phyloP scores from a whole-genome alignment of 139 green algal genomes.

The Tetradesmus obliquus region DNA sequence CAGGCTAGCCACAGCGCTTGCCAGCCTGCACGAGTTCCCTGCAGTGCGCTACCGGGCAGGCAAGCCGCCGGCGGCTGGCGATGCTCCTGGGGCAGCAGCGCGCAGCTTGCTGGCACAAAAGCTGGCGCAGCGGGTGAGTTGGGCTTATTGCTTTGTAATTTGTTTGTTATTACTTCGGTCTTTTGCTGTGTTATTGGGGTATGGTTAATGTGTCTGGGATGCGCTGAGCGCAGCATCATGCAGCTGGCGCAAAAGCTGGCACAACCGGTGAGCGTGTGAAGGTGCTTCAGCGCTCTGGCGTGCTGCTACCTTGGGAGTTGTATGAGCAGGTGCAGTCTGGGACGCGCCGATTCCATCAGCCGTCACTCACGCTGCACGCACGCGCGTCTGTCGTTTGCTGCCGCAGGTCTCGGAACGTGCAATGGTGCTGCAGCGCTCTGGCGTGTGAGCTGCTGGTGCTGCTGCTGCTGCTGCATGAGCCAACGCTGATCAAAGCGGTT shows the following conservation, averaged over 20 bases:
- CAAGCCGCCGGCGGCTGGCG: slow-evolving; percentile 63
- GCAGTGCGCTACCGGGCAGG: slow-evolving; percentile 67
- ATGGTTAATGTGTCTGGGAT: slow-evolving; percentile 56
- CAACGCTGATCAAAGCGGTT: too few relatives aligned
- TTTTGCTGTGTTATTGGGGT: not conserved
- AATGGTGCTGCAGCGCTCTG: slow-evolving; percentile 55
- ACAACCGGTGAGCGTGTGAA: slow-evolving; percentile 51
- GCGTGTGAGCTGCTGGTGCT: too few relatives aligned
- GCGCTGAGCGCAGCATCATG: slow-evolving; percentile 61
- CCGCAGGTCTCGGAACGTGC: slow-evolving; percentile 69
- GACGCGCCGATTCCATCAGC: too few relatives aligned
- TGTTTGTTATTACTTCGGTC: not conserved
- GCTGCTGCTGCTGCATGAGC: too few relatives aligned
- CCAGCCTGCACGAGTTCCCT: slow-evolving; percentile 82
- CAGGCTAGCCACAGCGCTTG: slow-evolving; percentile 76
- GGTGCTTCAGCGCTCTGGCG: too few relatives aligned
- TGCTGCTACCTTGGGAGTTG: too few relatives aligned
- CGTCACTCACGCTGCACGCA: too few relatives aligned
- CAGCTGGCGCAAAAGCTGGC: slow-evolving; percentile 75
- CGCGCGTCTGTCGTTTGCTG: not conserved
- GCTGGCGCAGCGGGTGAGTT: slow-evolving; percentile 53
- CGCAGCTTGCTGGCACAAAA: slow-evolving; percentile 69
- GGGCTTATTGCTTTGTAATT: not conserved
- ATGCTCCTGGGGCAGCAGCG: slow-evolving; percentile 64
- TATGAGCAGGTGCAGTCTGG: too few relatives aligned